Base-by-base conservation (phyloP, 2,329 filamentous ascomycete species). In the Cercospora brassicicola region DNA sequence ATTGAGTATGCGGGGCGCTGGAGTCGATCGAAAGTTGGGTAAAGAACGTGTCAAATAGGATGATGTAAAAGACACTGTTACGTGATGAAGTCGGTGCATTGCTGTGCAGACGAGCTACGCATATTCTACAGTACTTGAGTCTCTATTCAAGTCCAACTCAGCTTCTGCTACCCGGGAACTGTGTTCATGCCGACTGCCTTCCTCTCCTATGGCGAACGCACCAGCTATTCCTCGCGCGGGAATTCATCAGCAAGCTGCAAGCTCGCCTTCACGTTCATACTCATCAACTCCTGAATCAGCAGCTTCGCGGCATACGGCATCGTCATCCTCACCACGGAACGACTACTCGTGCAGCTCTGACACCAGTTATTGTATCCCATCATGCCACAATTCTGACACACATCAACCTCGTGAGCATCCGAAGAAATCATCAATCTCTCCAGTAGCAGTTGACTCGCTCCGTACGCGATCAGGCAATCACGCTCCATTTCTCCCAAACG, bases 231-330 rank as follows among this genome's bases (percentile, higher is more conserved):
- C 65, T 74, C 75, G 39, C 77, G 71, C 4, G 93, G 93, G 79
- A 99, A 99, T 81, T 98, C 93, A 78, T 99, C 95, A 76, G 93
- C 93, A 72, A 99, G 82, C 83, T 94, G 92, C 81, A 99, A 84
- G 67, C 91, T 86, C 68, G 96, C 94, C 70, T 94, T 91, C n/a
- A 99, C 93, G 79, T 99, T 99, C 95, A 99, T 99, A 79, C 93
- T 96, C 77, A 96, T 90, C 76, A 99, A 81, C 82, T 99, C 95
- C 83, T 99, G 95, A 59, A 98, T 92, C 65, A 99, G 83, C 77
- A 99, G 82, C 85, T 99, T 98, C 0, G 95, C 95, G 18, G 95
- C 95, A 80, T 99, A 99, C 36, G 95, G 95, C 86, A 99, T 96
- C 36, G 90, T 94, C 91, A 99, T 97, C 80, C 91, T 90, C 15